These are phyloP conservation scores for Adansonia digitata DNA, from an alignment of 345 rosid species.

Conservation along the genomic window DNA sequence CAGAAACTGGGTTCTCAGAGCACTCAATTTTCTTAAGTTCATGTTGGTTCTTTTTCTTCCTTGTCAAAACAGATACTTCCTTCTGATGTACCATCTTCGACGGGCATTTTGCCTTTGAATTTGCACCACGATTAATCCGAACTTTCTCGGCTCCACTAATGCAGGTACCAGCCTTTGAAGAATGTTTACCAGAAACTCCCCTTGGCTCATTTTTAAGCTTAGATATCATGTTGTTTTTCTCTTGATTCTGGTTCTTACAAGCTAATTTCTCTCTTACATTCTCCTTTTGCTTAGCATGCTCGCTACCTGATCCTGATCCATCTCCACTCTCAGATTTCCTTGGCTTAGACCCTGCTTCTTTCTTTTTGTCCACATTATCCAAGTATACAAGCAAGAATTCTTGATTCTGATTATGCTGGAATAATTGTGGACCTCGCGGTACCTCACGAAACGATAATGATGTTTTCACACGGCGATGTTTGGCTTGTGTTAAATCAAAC, in stretches of 20 bases:
- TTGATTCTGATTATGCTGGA: conserved; percentile 28
- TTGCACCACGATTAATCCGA: conserved; percentile 9
- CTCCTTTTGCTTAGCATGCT: conserved; percentile 4
- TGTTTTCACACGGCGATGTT: conserved; percentile 58
- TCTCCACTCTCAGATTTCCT: conserved; percentile 12
- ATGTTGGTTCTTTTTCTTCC: conserved; percentile 21
- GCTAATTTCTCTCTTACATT: conserved; percentile 16
- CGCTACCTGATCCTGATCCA: not conserved
- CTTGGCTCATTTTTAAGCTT: conserved; percentile 53
- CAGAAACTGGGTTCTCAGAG: conserved; percentile 43
- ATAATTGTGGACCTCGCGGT: conserved; percentile 15
- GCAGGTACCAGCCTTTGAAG: conserved; percentile 16
- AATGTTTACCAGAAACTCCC: conserved; percentile 15
- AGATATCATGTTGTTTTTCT: conserved; percentile 30
- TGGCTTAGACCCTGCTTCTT: conserved; percentile 21
- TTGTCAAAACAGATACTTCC: conserved; percentile 19
- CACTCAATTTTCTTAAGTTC: conserved; percentile 9
- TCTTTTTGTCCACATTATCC: conserved; percentile 32
- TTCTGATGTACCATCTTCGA: conserved; percentile 28
- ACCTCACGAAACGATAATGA: conserved; percentile 84
- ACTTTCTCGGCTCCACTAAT: conserved; percentile 18
- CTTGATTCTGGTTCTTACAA: conserved; percentile 31
- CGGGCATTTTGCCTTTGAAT: conserved; percentile 14
- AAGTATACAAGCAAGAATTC: conserved; percentile 44
- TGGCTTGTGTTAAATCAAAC: conserved; percentile 31